Conservation (phyloP, 1,139 yeast species). For the Diutina ranongensis region DNA sequence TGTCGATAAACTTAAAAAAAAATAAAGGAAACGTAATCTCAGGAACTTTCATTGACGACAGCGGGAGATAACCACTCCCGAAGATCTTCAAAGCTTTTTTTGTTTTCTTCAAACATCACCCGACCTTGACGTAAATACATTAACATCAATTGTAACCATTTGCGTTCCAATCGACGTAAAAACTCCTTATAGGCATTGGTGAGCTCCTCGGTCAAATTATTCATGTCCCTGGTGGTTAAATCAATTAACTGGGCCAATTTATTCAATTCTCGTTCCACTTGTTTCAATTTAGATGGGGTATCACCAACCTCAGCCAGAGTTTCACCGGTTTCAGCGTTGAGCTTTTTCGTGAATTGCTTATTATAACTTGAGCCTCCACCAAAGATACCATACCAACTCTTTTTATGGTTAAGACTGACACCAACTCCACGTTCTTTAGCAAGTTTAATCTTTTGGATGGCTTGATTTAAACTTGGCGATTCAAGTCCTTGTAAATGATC, state of each 20-base stretch:
- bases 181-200: slow-evolving; percentile 12
- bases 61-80: slow-evolving; percentile 1
- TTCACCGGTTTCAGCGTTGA: background rate
- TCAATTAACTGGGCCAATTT: slow-evolving; percentile 33
- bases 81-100: slow-evolving; percentile 20
- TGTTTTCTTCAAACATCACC: slow-evolving; percentile 25
- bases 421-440: slow-evolving; percentile 13
- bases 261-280: slow-evolving; percentile 29
- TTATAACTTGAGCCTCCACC: slow-evolving; percentile 19
- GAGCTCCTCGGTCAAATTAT: slow-evolving; percentile 22
- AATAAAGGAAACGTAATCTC: too few relatives aligned
- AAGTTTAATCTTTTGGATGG: slow-evolving; percentile 21
- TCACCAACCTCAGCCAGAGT: background rate
- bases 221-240: slow-evolving; percentile 26
- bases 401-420: slow-evolving; percentile 14
- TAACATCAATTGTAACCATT: slow-evolving; percentile 30
- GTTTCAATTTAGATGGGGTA: slow-evolving; percentile 18
- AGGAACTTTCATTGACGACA: too few relatives aligned
- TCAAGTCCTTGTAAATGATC: slow-evolving; percentile 14
- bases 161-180: slow-evolving; percentile 23
- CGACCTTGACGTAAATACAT: slow-evolving; percentile 28
- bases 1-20: too few relatives aligned
- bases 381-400: slow-evolving; percentile 36
- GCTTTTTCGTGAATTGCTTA: background rate
- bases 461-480: slow-evolving; percentile 30